Conservation (phyloP, 148 eudicot species). For the Agrostemma githago region DNA sequence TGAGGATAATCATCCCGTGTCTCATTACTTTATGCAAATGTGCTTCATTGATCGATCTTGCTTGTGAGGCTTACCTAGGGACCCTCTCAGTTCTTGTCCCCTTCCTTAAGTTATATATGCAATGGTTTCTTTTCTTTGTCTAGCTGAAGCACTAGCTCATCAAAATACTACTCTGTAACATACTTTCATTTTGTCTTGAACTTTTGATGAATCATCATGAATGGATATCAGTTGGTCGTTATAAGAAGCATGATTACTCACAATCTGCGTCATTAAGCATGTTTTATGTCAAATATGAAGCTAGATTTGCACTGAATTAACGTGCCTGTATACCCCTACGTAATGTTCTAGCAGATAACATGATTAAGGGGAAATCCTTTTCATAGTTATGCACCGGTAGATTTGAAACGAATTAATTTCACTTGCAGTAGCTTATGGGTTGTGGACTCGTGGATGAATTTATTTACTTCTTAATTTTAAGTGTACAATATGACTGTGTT, state of each 20-base stretch:
- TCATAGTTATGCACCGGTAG: neutral
- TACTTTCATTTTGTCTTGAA: neutral
- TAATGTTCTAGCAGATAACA: neutral
- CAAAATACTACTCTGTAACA: neutral
- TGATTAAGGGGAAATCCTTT: neutral
- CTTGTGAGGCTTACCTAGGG: neutral
- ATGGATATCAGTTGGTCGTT: neutral
- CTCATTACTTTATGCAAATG: neutral
- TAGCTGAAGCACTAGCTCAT: neutral
- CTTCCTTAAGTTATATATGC: neutral
- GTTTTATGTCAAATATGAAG: neutral
- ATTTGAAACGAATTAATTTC: neutral
- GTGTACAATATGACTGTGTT: neutral
- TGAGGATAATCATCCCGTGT: neutral
- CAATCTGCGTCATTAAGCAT: neutral
- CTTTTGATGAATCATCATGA: neutral
- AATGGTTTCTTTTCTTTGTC: neutral
- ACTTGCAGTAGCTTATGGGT: neutral
- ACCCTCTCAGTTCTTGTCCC: neutral
- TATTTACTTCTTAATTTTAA: neutral
- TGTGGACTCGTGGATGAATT: slow-evolving; percentile 4
- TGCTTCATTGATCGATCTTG: neutral
- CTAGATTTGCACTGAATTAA: neutral
- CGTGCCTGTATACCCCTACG: neutral
- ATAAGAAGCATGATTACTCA: neutral